Conservation (phyloP, 352 stramenopile genomes). For the Pythium plurisporium region DNA sequence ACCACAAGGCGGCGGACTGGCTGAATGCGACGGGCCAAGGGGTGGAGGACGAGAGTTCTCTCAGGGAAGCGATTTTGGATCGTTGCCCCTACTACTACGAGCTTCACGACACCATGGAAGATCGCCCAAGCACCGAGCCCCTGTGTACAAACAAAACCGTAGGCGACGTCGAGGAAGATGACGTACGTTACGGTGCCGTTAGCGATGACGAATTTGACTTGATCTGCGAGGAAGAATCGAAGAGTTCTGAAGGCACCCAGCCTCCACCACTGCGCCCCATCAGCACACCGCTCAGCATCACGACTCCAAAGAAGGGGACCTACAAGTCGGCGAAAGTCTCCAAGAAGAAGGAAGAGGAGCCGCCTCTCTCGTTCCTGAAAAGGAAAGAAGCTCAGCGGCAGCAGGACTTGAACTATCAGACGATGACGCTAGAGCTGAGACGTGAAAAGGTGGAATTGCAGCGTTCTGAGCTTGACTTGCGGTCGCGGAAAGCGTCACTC, state of each 20-base stretch:
- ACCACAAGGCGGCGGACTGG: slow-evolving; percentile 11
- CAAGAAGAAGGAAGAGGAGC: neutral
- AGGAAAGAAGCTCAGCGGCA: slow-evolving; percentile 3
- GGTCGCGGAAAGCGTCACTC: no score
- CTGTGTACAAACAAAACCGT: neutral
- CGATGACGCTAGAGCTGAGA: neutral
- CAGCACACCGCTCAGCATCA: neutral
- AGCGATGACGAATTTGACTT: neutral
- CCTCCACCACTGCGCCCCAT: no score
- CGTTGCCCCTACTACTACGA: slow-evolving; percentile 19
- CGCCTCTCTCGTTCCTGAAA: slow-evolving; percentile 1
- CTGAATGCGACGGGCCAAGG: slow-evolving; percentile 19
- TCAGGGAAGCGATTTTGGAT: slow-evolving; percentile 9
- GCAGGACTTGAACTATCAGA: neutral
- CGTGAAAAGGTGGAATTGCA: neutral
- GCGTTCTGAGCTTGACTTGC: neutral
- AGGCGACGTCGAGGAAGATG: neutral
- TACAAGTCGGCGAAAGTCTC: no score
- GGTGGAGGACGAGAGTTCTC: slow-evolving; percentile 11
- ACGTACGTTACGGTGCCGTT: neutral
- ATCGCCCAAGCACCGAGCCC: neutral
- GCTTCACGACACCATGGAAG: slow-evolving; percentile 11
- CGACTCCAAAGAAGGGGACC: no score
- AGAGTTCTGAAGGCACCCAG: no score
- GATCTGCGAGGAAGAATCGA: neutral